Percentiles rank a stretch among this genome's conserved stretches.
Conservation (phyloP, 768 basidiomycete genomes). For the Pisolithus marmoratus region DNA sequence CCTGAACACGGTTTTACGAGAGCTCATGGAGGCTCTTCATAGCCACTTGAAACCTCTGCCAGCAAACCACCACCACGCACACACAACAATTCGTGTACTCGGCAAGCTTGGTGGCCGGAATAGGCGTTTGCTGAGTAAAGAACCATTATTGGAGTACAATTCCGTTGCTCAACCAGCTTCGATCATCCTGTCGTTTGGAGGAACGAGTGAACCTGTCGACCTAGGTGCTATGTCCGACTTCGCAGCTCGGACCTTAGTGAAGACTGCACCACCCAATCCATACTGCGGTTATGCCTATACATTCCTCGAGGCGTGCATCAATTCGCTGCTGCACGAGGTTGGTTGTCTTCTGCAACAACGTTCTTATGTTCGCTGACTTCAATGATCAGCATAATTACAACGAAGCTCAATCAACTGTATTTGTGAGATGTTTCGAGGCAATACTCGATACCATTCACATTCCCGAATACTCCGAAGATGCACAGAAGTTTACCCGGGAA, state of each 20-base stretch:
- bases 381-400: constrained; percentile 56
- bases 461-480: constrained; percentile 62
- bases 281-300: constrained; percentile 59
- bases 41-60: constrained; percentile 87
- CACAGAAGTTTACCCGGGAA: constrained; percentile 63
- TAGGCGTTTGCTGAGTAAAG: constrained; percentile 75
- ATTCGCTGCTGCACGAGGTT: constrained; percentile 76
- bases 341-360: constrained; percentile 1
- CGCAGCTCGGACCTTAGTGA: constrained; percentile 57
- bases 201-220: constrained; percentile 56
- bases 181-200: constrained; percentile 69
- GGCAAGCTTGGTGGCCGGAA: constrained; percentile 97
- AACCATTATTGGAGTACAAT: constrained; percentile 68
- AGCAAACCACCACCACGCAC: constrained; percentile 81
- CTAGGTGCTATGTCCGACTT: constrained; percentile 61
- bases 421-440: constrained; percentile 65
- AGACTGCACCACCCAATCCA: constrained; percentile 33
- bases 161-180: constrained; percentile 67
- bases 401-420: constrained; percentile 70
- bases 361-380: constrained; percentile 4
- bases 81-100: constrained; percentile 92
- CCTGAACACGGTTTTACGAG: constrained; percentile 83
- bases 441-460: constrained; percentile 72
- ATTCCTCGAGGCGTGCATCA: constrained; percentile 65
- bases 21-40: constrained; percentile 93